Percentiles rank a stretch among this genome's conserved stretches.
These are phyloP conservation scores for Deuterostichococcus epilithicus DNA, from an alignment of 139 green algal genomes.

Conservation along the genomic window DNA sequence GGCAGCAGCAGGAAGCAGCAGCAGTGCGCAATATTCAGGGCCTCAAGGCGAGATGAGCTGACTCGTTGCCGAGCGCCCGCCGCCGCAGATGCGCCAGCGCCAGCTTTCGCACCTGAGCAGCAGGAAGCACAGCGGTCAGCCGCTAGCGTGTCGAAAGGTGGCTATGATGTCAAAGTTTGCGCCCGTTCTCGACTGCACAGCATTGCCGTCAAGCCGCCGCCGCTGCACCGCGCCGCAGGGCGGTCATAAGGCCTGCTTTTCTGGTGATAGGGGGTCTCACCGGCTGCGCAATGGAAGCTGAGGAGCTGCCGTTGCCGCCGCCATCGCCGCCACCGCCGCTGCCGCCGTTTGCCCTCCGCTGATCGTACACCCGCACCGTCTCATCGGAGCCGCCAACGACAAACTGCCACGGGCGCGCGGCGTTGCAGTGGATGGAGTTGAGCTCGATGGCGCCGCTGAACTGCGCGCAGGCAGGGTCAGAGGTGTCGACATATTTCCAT, in stretches of 20 bases:
- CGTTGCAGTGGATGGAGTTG: constrained; percentile 42
- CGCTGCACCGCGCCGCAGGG: too few species aligned
- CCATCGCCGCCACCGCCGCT: too few species aligned
- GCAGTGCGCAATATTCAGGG: too few species aligned
- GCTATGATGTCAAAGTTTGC: too few species aligned
- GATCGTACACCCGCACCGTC: constrained; percentile 36
- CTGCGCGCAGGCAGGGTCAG: neutral
- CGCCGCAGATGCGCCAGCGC: constrained; percentile 23
- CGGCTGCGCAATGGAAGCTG: neutral
- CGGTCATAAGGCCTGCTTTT: too few species aligned
- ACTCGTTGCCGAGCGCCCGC: neutral
- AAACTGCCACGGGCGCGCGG: constrained; percentile 34
- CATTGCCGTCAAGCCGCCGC: too few species aligned
- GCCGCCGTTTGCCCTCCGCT: constrained; percentile 1
- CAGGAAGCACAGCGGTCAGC: too few species aligned
- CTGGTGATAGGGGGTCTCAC: neutral
- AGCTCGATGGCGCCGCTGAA: constrained; percentile 9
- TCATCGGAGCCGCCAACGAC: constrained; percentile 42
- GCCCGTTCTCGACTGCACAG: too few species aligned
- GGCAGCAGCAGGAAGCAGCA: too few species aligned
- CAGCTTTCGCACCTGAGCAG: constrained; percentile 23
- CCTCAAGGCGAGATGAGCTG: too few species aligned
- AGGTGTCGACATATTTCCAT: too few species aligned
- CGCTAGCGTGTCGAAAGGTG: too few species aligned
- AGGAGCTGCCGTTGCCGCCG: neutral